Evolutionary conservation across 2,329 filamentous ascomycete genomes (phyloP).

Genomic region (Pestalotiopsis sp.): DNA sequence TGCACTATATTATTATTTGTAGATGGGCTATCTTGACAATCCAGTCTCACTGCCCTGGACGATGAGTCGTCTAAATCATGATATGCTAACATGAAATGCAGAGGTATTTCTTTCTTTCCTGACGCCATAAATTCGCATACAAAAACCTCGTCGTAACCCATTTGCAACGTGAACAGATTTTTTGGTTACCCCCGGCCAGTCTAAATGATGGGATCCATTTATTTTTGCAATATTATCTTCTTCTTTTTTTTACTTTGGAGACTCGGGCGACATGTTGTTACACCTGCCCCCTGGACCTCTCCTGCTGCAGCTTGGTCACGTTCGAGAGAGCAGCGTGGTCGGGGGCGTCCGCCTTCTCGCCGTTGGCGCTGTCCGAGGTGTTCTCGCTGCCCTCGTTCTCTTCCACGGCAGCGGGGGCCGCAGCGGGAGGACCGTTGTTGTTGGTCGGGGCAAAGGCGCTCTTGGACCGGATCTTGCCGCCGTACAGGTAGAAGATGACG

Average conservation of each 20-base stretch:
- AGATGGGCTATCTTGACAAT: not conserved
- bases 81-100: not conserved
- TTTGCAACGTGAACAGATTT: not conserved
- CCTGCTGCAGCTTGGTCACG: conserved; percentile 32
- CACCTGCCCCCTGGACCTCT: conserved; percentile 15
- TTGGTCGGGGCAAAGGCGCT: conserved; percentile 56
- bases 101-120: not conserved
- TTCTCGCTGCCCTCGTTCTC: conserved; percentile 26
- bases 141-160: not conserved
- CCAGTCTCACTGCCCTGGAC: not conserved
- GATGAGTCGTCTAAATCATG: not conserved
- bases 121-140: not conserved
- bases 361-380: conserved; percentile 20
- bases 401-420: conserved; percentile 17
- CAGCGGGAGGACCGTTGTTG: conserved; percentile 29
- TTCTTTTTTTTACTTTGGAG: not conserved
- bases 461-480: conserved; percentile 55
- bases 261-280: not conserved
- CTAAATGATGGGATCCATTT: not conserved
- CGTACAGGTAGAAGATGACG: conserved; percentile 64
- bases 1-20: not conserved
- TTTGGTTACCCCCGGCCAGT: not conserved
- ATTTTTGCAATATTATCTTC: not conserved
- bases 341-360: conserved; percentile 34
- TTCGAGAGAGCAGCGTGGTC: conserved; percentile 38